A percentile compares a stretch with the other conserved stretches of the same genome.
Evolutionary conservation across 345 rosid genomes (phyloP).

Genomic region (Dovyalis caffra): DNA sequence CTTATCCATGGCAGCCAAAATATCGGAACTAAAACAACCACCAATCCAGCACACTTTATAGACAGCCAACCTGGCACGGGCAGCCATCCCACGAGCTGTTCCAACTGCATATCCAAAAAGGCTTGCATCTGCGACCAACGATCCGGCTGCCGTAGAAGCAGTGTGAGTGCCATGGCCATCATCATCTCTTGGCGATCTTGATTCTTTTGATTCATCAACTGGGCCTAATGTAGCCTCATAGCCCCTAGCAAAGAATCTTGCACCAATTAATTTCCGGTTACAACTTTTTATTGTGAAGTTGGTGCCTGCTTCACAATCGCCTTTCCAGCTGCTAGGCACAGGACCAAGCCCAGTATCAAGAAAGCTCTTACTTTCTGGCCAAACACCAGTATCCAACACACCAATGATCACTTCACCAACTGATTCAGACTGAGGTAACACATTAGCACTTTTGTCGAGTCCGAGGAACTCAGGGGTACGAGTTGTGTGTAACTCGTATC

Average conservation of each 20-base stretch:
- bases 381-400: constrained; percentile 40
- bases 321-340: constrained; percentile 28
- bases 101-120: constrained; percentile 22
- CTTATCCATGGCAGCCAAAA: constrained; percentile 35
- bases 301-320: constrained; percentile 28
- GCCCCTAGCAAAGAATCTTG: constrained; percentile 32
- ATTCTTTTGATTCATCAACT: constrained; percentile 35
- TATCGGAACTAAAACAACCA: constrained; percentile 42
- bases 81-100: constrained; percentile 29
- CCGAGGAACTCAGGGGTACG: constrained; percentile 44
- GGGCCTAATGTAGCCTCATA: constrained; percentile 41
- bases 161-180: constrained; percentile 48
- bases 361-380: constrained; percentile 45
- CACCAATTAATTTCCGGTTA: constrained; percentile 33
- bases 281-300: constrained; percentile 21
- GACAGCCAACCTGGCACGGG: constrained; percentile 22
- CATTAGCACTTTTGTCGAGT: constrained; percentile 21
- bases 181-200: constrained; percentile 41
- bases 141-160: constrained; percentile 23
- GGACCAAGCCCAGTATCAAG: constrained; percentile 36
- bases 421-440: constrained; percentile 30
- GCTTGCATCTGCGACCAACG: constrained; percentile 21
- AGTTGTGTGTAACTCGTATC: constrained; percentile 41
- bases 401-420: constrained; percentile 34
- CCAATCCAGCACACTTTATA: constrained; percentile 30